phyloP scores from a whole-genome alignment of 805 yeast genomes.

The Wickerhamiella spandovensis region DNA sequence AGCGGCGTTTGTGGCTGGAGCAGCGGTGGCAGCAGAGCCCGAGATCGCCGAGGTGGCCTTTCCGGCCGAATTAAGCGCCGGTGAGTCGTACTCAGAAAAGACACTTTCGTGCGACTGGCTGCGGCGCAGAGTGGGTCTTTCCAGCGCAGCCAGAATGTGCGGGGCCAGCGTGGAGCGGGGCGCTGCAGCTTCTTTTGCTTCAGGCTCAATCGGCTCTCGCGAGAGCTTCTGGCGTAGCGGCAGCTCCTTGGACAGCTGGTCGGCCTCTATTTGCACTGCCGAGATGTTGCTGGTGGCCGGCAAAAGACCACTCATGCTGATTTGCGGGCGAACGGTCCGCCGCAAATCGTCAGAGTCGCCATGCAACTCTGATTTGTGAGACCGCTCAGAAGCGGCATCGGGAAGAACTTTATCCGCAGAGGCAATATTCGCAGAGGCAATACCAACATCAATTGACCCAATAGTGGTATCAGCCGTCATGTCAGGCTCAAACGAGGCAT shows the following conservation, averaged over 20 bases:
- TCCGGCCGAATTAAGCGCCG: neutral
- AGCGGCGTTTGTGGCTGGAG: neutral
- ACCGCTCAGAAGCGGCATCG: no score
- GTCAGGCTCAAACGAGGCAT: neutral
- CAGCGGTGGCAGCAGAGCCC: neutral
- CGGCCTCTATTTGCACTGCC: neutral
- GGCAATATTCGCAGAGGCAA: no score
- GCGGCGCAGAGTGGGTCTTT: conserved; percentile 3
- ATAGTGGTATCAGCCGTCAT: neutral
- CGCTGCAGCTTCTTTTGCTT: no score
- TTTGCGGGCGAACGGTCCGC: no score
- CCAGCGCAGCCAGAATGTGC: neutral
- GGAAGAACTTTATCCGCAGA: no score
- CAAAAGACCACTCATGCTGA: neutral
- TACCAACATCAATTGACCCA: no score
- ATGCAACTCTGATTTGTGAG: no score
- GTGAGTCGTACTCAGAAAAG: conserved; percentile 3
- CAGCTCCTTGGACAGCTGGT: neutral
- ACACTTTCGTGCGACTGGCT: conserved; percentile 15
- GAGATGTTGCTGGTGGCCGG: neutral
- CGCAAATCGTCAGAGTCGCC: no score
- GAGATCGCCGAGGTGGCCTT: neutral
- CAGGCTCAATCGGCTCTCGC: neutral
- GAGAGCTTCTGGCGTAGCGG: neutral
- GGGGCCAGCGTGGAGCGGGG: neutral